Base-by-base conservation (phyloP, 176 grass and related monocot species). In the Urochloa ruziziensis region DNA sequence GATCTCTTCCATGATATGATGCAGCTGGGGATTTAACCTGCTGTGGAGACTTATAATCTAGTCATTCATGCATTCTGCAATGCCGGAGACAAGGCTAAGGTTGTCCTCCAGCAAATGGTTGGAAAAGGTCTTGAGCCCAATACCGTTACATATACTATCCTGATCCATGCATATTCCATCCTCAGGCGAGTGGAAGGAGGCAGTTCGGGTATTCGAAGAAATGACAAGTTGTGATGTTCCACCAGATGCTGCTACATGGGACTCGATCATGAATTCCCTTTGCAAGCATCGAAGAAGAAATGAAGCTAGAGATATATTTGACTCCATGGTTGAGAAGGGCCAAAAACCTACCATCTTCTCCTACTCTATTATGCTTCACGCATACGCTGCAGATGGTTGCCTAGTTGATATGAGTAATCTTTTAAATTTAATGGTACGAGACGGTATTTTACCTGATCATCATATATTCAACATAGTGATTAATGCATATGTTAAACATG, bases 1-100 rank as follows among this genome's bases (percentile, higher is more conserved):
- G 48, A 34, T 34, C 30, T 74, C 0, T 74, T 74, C 5, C 6
- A 74, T 48, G 61, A 87, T 18, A 90, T 93, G 91, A 0, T 29
- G 14, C 17, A 9, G 0, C 24, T 35, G 17, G 57, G 84, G 1
- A 25, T 80, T 60, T 10, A 0, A 5, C 91, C 91, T n/a, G 2
- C 64, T 80, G 16, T 5, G 6, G 11, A 71, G 6, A 84, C 87
- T 6, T 84, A 85, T 28, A 91, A 0, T 62, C 25, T 23, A 3
- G 17, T 88, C 0, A 70, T 88, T 21, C 5, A 84, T 23, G 51
- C 51, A 21, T 15, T 53, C 1, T 21, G 18, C 51, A 42, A 42
- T 4, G 39, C 39, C 39, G 6, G 3, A 42, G 39, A 42, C 6
- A 42, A 42, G 39, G 39, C 39, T 42, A 8, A 42, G 39, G 6